Percentiles rank a stretch among this genome's conserved stretches.
Evolutionary conservation across 1,284 basidiomycete species (phyloP).

Genomic region (Trichosporon ovoides): DNA sequence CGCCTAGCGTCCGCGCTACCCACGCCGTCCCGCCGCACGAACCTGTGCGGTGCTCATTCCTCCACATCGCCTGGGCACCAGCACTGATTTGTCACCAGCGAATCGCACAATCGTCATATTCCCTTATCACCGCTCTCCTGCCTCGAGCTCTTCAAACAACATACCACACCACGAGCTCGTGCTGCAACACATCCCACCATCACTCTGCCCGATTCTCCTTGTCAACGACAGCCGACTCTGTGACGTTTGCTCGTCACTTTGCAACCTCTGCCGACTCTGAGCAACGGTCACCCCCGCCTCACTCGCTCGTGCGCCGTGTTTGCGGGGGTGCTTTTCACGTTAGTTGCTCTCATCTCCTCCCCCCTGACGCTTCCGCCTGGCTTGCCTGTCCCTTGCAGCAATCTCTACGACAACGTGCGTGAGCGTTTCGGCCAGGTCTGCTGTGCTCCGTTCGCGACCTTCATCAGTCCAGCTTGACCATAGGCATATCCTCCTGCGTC

Average conservation of each 20-base stretch:
- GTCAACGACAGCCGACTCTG: neutral
- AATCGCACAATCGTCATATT: too few species aligned
- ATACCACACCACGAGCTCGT: neutral
- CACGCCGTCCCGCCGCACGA: too few species aligned
- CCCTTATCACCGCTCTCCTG: too few species aligned
- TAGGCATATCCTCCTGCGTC: neutral
- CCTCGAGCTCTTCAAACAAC: too few species aligned
- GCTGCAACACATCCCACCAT: neutral
- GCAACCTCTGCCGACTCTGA: neutral
- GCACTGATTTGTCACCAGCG: too few species aligned
- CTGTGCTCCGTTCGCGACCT: neutral
- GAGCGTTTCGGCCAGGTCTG: too few species aligned
- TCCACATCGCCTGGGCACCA: too few species aligned
- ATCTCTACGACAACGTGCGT: neutral
- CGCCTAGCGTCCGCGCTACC: neutral
- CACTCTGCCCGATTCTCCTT: neutral
- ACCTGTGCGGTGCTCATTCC: too few species aligned
- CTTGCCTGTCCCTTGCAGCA: neutral
- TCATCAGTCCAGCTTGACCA: constrained; percentile 17
- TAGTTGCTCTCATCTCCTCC: neutral
- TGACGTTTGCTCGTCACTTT: neutral
- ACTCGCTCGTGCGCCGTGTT: constrained; percentile 4
- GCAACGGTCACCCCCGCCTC: constrained; percentile 1
- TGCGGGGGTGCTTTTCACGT: constrained; percentile 2
- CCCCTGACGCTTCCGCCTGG: neutral